phyloP scores from a whole-genome alignment of 2,329 filamentous ascomycete genomes.

The Chaetomium sp. region DNA sequence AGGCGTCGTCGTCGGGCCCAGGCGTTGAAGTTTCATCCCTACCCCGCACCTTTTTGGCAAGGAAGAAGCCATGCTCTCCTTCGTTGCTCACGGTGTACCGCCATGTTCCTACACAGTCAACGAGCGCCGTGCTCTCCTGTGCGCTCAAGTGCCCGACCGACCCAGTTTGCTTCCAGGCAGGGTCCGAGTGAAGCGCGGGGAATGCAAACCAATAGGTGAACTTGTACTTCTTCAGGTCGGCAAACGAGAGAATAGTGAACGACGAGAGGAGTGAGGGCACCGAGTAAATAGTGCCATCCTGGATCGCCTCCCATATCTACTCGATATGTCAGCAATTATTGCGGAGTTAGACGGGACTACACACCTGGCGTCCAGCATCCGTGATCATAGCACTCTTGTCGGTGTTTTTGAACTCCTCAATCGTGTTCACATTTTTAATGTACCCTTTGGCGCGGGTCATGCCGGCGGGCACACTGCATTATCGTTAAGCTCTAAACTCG shows the following conservation, averaged over 20 bases:
- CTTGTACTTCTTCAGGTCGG: constrained; percentile 95
- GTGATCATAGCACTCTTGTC: constrained; percentile 80
- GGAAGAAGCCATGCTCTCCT: constrained; percentile 90
- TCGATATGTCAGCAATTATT: constrained; percentile 36
- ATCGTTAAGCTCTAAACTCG: constrained; percentile 17
- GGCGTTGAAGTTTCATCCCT: constrained; percentile 42
- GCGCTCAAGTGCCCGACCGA: constrained; percentile 59
- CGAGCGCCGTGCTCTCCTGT: constrained; percentile 75
- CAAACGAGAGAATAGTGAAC: constrained; percentile 87
- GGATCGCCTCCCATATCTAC: constrained; percentile 97
- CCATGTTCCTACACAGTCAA: constrained; percentile 86
- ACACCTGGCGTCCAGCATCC: constrained; percentile 75
- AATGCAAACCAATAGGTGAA: constrained; percentile 99
- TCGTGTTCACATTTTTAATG: constrained; percentile 93
- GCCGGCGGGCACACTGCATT: constrained; percentile 63
- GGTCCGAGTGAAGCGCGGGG: constrained; percentile 87
- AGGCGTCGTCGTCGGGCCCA: constrained; percentile 55
- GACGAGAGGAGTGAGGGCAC: constrained; percentile 88
- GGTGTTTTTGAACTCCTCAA: constrained; percentile 85
- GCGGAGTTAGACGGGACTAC: constrained; percentile 29
- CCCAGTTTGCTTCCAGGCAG: constrained; percentile 70
- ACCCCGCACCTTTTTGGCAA: constrained; percentile 74
- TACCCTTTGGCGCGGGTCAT: constrained; percentile 85
- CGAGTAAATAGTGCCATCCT: constrained; percentile 94
- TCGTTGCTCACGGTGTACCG: constrained; percentile 72